Conservation (phyloP, 1,139 yeast genomes). For the Pichia sp. region DNA sequence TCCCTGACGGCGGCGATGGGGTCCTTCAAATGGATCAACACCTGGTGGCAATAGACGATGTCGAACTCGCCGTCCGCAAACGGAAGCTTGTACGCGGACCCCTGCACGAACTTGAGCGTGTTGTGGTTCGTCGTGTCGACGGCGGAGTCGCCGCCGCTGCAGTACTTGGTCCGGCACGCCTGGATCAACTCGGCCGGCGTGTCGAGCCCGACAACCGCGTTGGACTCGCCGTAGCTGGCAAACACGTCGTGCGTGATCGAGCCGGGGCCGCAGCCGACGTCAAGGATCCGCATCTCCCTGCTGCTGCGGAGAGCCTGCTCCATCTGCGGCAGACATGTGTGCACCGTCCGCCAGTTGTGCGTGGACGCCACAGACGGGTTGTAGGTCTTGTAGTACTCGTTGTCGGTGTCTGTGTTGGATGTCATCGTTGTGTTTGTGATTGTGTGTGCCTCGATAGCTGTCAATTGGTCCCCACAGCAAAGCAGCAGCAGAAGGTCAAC, state of each 20-base stretch:
- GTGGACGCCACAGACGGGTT: constrained; percentile 13
- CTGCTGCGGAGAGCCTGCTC: background rate
- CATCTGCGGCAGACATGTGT: background rate
- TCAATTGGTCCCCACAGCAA: too few species aligned
- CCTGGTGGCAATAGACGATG: constrained; percentile 11
- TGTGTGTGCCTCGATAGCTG: too few species aligned
- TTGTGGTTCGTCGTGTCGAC: background rate
- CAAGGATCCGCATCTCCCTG: constrained; percentile 4
- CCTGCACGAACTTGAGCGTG: constrained; percentile 1
- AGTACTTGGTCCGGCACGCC: background rate
- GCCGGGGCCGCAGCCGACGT: constrained; percentile 15
- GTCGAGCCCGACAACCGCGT: constrained; percentile 8
- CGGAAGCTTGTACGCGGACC: constrained; percentile 8
- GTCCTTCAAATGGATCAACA: constrained; percentile 8
- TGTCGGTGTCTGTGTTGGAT: background rate
- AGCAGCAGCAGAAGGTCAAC: too few species aligned
- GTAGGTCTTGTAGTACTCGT: constrained; percentile 19
- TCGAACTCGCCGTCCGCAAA: constrained; percentile 10
- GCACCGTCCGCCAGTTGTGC: constrained; percentile 6
- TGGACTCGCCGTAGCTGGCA: constrained; percentile 4
- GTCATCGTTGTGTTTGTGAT: too few species aligned
- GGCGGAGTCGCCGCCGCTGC: background rate
- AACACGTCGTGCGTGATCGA: constrained; percentile 10
- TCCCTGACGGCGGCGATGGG: constrained; percentile 4
- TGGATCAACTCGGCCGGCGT: constrained; percentile 4